These are phyloP conservation scores for Emmonsiellopsis sp. DNA, from an alignment of 2,329 filamentous ascomycete species.

Conservation along the genomic window DNA sequence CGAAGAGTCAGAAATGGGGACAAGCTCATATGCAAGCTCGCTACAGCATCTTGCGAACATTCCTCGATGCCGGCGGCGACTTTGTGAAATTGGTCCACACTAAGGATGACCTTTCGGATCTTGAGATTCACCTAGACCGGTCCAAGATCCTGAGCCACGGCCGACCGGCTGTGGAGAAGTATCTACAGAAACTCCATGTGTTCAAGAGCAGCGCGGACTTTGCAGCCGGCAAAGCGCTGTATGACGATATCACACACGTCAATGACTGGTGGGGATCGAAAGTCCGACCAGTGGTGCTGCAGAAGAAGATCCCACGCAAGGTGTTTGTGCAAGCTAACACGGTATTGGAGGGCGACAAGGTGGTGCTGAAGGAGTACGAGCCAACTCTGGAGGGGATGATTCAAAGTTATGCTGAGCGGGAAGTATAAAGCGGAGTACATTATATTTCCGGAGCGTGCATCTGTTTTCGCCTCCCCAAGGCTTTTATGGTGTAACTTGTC, in stretches of 20 bases:
- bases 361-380: conserved; percentile 77
- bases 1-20: conserved; percentile 82
- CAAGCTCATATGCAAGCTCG: conserved; percentile 87
- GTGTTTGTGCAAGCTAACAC: conserved; percentile 94
- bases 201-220: conserved; percentile 88
- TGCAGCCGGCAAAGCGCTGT: conserved; percentile 65
- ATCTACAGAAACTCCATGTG: conserved; percentile 83
- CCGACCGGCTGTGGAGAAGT: conserved; percentile 71
- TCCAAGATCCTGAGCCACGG: conserved; percentile 78
- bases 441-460: background rate
- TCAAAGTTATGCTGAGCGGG: conserved; percentile 63
- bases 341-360: conserved; percentile 57
- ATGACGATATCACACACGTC: conserved; percentile 73
- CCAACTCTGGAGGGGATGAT: conserved; percentile 71
- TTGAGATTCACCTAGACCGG: conserved; percentile 74
- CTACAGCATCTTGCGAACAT: conserved; percentile 67
- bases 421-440: conserved; percentile 22
- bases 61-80: conserved; percentile 74
- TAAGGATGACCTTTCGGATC: conserved; percentile 66
- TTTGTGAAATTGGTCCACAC: conserved; percentile 75
- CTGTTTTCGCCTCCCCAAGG: background rate
- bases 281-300: conserved; percentile 57
- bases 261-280: conserved; percentile 76
- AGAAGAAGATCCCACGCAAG: conserved; percentile 51
- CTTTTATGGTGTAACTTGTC: no score